phyloP scores from a whole-genome alignment of 2,329 filamentous ascomycete species.

The Alternaria ventricosa region DNA sequence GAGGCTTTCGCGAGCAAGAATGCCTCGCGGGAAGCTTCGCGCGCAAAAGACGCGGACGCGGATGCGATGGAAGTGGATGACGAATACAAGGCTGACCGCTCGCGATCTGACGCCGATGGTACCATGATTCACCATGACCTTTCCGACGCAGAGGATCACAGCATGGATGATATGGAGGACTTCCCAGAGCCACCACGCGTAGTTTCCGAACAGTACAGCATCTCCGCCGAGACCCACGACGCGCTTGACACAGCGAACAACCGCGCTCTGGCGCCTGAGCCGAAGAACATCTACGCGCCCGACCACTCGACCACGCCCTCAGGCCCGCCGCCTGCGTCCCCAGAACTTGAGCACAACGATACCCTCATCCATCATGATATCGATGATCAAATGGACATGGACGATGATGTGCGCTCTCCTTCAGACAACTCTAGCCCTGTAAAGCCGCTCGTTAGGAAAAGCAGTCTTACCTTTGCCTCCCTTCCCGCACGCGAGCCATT shows the following conservation, averaged over 20 bases:
- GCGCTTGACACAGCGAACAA: conserved; percentile 36
- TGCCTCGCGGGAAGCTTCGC: conserved; percentile 35
- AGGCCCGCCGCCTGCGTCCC: conserved; percentile 28
- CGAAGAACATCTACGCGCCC: conserved; percentile 27
- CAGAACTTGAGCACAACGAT: conserved; percentile 35
- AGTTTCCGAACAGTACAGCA: conserved; percentile 40
- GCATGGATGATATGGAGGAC: conserved; percentile 25
- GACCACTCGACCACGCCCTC: conserved; percentile 29
- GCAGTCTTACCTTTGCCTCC: conserved; percentile 92
- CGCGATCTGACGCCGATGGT: conserved; percentile 29
- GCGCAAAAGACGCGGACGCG: conserved; percentile 25
- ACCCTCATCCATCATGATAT: conserved; percentile 41
- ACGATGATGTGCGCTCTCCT: conserved; percentile 65
- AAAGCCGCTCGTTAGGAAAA: conserved; percentile 82
- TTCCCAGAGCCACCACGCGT: conserved; percentile 30
- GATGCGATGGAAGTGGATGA: conserved; percentile 44
- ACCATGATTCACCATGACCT: conserved; percentile 36
- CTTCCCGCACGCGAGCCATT: conserved; percentile 90
- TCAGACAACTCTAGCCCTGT: conserved; percentile 77
- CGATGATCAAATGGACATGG: conserved; percentile 52
- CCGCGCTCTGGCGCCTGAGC: conserved; percentile 28
- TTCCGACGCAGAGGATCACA: conserved; percentile 25
- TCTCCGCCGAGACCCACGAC: conserved; percentile 42
- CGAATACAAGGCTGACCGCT: conserved; percentile 26
- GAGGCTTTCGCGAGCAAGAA: conserved; percentile 49